Conservation (phyloP, 2,329 filamentous ascomycete genomes). For the Aspergillus terreus region DNA sequence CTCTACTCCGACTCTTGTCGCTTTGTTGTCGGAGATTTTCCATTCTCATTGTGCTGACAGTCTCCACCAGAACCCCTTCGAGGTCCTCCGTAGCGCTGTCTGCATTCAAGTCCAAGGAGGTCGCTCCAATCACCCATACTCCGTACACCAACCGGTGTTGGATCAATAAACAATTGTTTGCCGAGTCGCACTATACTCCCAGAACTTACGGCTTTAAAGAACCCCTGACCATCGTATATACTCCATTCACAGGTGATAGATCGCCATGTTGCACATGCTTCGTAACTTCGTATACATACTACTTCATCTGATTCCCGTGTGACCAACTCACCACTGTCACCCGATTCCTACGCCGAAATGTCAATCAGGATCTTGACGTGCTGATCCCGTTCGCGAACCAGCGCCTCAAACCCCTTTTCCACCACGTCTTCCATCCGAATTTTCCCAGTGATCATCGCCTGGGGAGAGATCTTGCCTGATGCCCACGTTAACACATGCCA, state of each 20-base stretch:
- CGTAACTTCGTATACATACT: neutral
- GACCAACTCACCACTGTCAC: neutral
- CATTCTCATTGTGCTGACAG: no score
- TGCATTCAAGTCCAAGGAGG: no score
- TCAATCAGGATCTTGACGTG: constrained; percentile 61
- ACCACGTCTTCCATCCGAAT: constrained; percentile 56
- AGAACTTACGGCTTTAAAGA: no score
- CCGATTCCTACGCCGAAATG: constrained; percentile 14
- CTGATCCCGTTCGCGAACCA: constrained; percentile 58
- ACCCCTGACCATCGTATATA: no score
- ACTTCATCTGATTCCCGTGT: neutral
- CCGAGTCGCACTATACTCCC: no score
- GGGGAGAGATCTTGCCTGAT: constrained; percentile 50
- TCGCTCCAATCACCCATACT: no score
- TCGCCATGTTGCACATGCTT: neutral
- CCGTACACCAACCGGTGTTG: no score
- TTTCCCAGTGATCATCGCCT: constrained; percentile 58
- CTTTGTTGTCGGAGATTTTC: no score
- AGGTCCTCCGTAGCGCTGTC: no score
- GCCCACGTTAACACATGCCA: neutral
- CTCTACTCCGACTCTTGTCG: no score
- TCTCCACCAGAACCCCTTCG: no score
- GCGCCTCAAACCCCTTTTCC: constrained; percentile 54
- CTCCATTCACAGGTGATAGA: neutral
- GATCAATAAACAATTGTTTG: no score